Evolutionary conservation across 805 yeast species (phyloP).

Genomic region (Sungouiella thailandica): DNA sequence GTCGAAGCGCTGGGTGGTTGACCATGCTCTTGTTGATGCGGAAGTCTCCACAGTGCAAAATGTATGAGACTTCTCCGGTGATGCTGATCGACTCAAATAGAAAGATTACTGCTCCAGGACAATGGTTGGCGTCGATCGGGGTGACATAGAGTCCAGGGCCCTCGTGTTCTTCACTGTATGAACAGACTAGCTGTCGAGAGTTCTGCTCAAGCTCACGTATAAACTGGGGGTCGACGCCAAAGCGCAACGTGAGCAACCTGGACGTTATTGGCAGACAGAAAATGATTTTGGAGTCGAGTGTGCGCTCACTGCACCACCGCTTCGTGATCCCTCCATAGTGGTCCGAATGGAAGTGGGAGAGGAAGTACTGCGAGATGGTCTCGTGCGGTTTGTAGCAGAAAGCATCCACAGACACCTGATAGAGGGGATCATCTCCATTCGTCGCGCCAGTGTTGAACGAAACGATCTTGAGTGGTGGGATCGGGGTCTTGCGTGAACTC

Average conservation of each 20-base stretch:
- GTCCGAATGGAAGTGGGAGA: conserved; percentile 89
- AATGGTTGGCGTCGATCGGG: conserved; percentile 83
- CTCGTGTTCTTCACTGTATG: conserved; percentile 6
- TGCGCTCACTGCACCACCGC: conserved; percentile 55
- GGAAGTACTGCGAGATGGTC: conserved; percentile 48
- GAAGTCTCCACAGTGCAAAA: conserved; percentile 91
- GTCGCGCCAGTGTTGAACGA: conserved; percentile 28
- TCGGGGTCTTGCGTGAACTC: conserved; percentile 21
- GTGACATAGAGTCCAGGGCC: conserved; percentile 47
- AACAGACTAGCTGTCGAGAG: conserved; percentile 29
- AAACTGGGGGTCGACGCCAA: conserved; percentile 50
- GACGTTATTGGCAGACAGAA: conserved; percentile 73
- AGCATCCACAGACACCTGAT: conserved; percentile 61
- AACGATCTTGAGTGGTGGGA: conserved; percentile 54
- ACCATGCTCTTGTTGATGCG: conserved; percentile 59
- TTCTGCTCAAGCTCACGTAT: conserved; percentile 38
- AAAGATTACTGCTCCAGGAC: conserved; percentile 91
- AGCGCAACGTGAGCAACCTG: conserved; percentile 46
- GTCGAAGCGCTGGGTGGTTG: conserved; percentile 24
- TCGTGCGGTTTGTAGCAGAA: conserved; percentile 47
- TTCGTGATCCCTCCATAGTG: conserved; percentile 86
- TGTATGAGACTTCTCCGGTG: conserved; percentile 21
- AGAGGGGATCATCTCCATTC: conserved; percentile 16
- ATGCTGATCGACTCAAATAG: conserved; percentile 48
- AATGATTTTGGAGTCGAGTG: conserved; percentile 50